phyloP scores from a whole-genome alignment of 2,329 filamentous ascomycete species.

The Monosporascus sp. region DNA sequence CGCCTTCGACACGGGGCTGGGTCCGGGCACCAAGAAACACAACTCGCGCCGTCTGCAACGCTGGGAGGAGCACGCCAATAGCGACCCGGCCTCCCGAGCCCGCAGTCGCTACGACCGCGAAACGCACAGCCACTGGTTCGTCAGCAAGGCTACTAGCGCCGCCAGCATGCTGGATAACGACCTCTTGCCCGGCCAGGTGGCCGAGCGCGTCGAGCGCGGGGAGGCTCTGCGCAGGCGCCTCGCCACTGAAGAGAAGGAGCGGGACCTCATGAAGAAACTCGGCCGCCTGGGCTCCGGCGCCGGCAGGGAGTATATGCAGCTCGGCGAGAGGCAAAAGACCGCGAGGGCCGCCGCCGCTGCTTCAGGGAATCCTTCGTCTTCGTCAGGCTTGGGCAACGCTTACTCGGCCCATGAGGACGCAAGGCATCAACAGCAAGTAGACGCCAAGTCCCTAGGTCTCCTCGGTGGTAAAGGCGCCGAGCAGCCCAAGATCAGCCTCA shows the following conservation, averaged over 20 bases:
- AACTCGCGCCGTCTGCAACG: constrained; percentile 25
- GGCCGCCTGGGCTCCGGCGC: constrained; percentile 59
- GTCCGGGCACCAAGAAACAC: constrained; percentile 26
- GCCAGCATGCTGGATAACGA: constrained; percentile 63
- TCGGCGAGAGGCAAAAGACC: constrained; percentile 15
- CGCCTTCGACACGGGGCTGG: constrained; percentile 40
- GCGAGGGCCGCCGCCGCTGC: constrained; percentile 5
- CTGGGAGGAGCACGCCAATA: constrained; percentile 16
- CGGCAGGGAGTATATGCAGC: constrained; percentile 66
- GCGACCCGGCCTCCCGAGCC: constrained; percentile 27
- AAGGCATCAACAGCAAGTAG: constrained; percentile 28
- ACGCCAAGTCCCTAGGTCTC: constrained; percentile 41
- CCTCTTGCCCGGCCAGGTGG: constrained; percentile 36
- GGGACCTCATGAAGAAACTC: constrained; percentile 65
- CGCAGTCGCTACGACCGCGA: constrained; percentile 50
- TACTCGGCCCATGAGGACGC: too few relatives aligned
- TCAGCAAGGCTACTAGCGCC: constrained; percentile 48
- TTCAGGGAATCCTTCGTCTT: too few relatives aligned
- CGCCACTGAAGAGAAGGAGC: constrained; percentile 64
- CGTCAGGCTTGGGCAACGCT: too few relatives aligned
- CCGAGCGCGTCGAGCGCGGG: constrained; percentile 55
- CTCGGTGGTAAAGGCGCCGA: constrained; percentile 31
- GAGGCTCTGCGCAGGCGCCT: constrained; percentile 63
- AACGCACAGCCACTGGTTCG: constrained; percentile 53
- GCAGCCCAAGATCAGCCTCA: constrained; percentile 47